Evolutionary conservation across 371 early-diverging fungal genomes (phyloP), one percentile per base, ranked within the genome.

Genomic region (Rhizopus delemar): DNA sequence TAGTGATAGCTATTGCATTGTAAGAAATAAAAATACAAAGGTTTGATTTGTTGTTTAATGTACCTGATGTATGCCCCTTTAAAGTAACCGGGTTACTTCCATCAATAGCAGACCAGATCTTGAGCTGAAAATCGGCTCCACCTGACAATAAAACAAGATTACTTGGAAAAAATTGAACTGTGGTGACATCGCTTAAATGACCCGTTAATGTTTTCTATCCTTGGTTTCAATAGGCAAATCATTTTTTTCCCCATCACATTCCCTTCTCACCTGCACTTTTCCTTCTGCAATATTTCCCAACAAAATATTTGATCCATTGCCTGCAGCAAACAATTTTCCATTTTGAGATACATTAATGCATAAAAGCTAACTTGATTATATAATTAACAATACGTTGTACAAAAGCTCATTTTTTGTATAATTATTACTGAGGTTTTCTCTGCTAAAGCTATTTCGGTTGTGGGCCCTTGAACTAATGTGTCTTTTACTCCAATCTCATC

Each of bases 31-130:
- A 33, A 32, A 43, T 15, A 9, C 28, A 13, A n/a, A 41, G 35
- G 34, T 9, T 34, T 41, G 8, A 0, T 22, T 22, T 22, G 2
- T 22, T 22, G 22, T 38, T 39, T 32, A 46, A 43, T 60, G 35
- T 75, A 85, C 85, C 70, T 51, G 80, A 78, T 1, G 75, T 84
- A 66, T 91, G 91, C 5, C 91, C 90, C 39, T 66, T 73, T 34
- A 91, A 70, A 4, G 90, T 88, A 4, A 88, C 88, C 13, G 92
- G 92, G 48, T 89, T 89, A 41, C 78, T 75, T 36, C 92, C 92
- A 64, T 90, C 86, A 22, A 82, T 53, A 5, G 77, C 90, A 35
- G 90, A 89, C 90, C 90, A 91, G 36, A 91, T 77, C 41, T 84
- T 85, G 13, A 87, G 61, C 41, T 80, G 79, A 60, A 89, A 85